Evolutionary conservation across 108 stramenopile species (phyloP), one percentile per base, ranked within the genome.

Genomic region (Skeletonema menzelii): DNA sequence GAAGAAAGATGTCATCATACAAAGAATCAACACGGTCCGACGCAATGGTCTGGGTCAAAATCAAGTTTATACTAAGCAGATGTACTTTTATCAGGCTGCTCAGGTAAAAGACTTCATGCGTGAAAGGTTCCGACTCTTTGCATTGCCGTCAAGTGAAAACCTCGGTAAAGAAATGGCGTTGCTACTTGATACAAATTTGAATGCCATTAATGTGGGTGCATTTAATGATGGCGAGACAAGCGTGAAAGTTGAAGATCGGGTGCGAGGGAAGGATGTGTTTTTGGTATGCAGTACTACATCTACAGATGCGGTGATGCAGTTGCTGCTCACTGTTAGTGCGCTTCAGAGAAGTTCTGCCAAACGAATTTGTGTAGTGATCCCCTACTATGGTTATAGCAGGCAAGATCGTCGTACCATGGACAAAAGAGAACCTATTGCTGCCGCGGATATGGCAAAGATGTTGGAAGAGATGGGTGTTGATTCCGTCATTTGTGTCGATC

Each of bases 401-500:
- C 91, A 92, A 75, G 95, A 96, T 80, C 70, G 82, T 8, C 67
- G 85, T 11, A 81, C 82, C 38, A 65, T 76, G 3, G 70, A 80
- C 62, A 71, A 70, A 31, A 71, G 95, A 68, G 91, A 93, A 60
- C 87, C 92, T 10, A 91, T 96, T 64, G 92, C 91, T 31, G 92
- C 91, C 0, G 91, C 92, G 8, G 95, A 96, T 86, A 76, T 96
- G 40, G 92, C 92, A 8, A 59, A 79, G 31, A 78, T 96, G 79
- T 77, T 93, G 76, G 87, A 92, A 63, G 84, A 89, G 65, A 86
- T 96, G 87, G 95, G 95, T 14, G 91, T 96, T 2, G 95, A 96
- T 78, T 83, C 82, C 31, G 89, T 93, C 67, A 93, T 96, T 71
- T 89, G 88, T 60, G 58, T 93, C 67, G 92, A 96, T 70, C 77